phyloP scores from a whole-genome alignment of 2,329 filamentous ascomycete species.

The Fusarium piperis region DNA sequence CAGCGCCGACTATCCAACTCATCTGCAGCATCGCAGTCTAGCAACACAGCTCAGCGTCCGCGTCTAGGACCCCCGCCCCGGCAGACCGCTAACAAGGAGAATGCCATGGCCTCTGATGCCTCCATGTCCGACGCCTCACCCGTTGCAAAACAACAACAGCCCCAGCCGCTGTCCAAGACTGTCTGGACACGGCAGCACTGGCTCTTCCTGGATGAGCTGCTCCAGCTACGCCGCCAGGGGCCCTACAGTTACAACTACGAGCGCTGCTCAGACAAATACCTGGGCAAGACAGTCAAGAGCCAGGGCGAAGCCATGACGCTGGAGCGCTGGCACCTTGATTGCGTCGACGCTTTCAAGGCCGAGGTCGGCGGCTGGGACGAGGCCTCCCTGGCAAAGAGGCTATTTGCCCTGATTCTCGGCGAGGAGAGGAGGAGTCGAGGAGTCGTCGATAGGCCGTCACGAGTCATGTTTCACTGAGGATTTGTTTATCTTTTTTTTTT shows the following conservation, averaged over 20 bases:
- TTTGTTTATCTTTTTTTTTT: constrained; percentile 1
- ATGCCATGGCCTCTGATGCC: constrained; percentile 39
- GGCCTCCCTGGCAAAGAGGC: constrained; percentile 57
- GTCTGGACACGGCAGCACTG: constrained; percentile 64
- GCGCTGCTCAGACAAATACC: constrained; percentile 47
- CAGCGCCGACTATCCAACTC: constrained; percentile 44
- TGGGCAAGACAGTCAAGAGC: constrained; percentile 60
- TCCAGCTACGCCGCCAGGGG: constrained; percentile 58
- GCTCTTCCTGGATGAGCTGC: constrained; percentile 61
- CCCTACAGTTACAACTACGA: constrained; percentile 46
- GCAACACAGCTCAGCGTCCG: constrained; percentile 18
- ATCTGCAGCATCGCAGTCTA: constrained; percentile 27
- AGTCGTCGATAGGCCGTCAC: constrained; percentile 18
- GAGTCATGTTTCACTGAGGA: constrained; percentile 46
- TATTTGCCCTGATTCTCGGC: constrained; percentile 63
- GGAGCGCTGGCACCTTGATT: constrained; percentile 66
- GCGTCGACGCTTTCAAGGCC: constrained; percentile 62
- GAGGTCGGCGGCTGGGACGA: constrained; percentile 63
- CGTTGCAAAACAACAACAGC: constrained; percentile 22
- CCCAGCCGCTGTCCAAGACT: constrained; percentile 51
- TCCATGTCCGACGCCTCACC: constrained; percentile 44
- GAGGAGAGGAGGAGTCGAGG: constrained; percentile 51
- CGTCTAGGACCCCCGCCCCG: constrained; percentile 10
- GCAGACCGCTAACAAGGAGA: constrained; percentile 47
- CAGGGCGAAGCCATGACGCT: constrained; percentile 59